Base-by-base conservation (phyloP, 169 alveolate species). In the Eimeria mitis region DNA sequence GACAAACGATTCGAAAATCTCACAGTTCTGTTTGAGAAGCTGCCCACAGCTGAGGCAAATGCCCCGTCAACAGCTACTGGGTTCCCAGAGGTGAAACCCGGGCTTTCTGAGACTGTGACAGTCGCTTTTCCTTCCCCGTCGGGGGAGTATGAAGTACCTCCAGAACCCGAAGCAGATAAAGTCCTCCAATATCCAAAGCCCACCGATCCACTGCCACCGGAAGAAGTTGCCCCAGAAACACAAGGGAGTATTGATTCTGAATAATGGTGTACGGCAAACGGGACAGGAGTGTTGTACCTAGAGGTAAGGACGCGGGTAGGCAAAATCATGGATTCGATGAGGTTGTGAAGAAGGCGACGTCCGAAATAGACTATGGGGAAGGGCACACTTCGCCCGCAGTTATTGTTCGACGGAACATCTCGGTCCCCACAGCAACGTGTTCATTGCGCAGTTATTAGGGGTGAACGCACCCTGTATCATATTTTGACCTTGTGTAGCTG, bases 1-100 rank as follows among this genome's bases (percentile, higher is more conserved):
- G 81, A 42, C 54, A 34, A 28, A 25, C 81, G 71, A 25, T 87
- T 87, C 40, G 75, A 87, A 49, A 87, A 87, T 42, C 92, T 87
- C 61, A n/a, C 34, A 0, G 73, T 42, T 42, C n/a, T 42, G 81
- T 49, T 87, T 49, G 61, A 61, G 49, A 59, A 59, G 92, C 79
- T 87, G 78, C 92, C 92, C 49, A 87, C 92, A 28, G 92, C 92
- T 13, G 92, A 61, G 52, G 81, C 61, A 59, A 59, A 87, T 37
- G 92, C 92, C 47, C 92, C 92, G 2, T 87, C 83, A 25, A 87
- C 92, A 7, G 59, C 56, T n/a, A 25, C 78, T n/a, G 71, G 71
- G 28, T 87, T 87, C n/a, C 92, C 92, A 7, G 65, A 63, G 47
- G 81, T 40, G 56, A 23, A 37, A 5, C 81, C 83, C 61, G 81